phyloP scores from a whole-genome alignment of 179 eudicot genomes.

The Spergularia azorica region DNA sequence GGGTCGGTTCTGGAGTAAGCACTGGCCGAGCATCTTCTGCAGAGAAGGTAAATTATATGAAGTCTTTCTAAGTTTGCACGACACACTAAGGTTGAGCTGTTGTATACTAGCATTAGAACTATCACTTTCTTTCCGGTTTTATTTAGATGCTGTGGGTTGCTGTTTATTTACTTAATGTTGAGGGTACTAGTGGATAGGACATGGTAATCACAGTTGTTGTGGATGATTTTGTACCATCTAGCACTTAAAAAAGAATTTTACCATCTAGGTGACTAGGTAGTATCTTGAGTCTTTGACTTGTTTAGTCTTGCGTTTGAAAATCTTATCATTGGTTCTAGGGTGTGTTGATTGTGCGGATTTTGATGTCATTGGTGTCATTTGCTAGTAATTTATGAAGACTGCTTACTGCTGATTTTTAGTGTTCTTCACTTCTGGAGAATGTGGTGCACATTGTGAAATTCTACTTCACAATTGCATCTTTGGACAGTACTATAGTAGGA shows the following conservation, averaged over 20 bases:
- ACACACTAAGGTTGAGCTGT: background rate
- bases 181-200: background rate
- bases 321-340: background rate
- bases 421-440: background rate
- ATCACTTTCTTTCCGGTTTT: background rate
- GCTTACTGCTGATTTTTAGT: background rate
- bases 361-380: background rate
- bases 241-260: background rate
- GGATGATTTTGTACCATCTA: slow-evolving; percentile 3
- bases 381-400: background rate
- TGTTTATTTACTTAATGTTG: background rate
- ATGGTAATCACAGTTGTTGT: background rate
- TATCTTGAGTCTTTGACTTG: slow-evolving; percentile 12
- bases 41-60: slow-evolving; percentile 63
- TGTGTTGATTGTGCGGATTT: background rate
- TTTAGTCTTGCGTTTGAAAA: background rate
- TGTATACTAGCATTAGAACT: background rate
- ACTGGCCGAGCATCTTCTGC: slow-evolving; percentile 92
- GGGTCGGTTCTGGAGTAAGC: slow-evolving; percentile 85
- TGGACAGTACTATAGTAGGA: background rate
- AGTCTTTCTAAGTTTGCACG: background rate
- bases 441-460: background rate
- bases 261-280: background rate
- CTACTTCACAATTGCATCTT: background rate
- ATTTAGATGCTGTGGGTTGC: background rate